These are phyloP conservation scores for Scheffersomyces cryptocercus DNA, from an alignment of 1,139 yeast species.

Conservation along the genomic window DNA sequence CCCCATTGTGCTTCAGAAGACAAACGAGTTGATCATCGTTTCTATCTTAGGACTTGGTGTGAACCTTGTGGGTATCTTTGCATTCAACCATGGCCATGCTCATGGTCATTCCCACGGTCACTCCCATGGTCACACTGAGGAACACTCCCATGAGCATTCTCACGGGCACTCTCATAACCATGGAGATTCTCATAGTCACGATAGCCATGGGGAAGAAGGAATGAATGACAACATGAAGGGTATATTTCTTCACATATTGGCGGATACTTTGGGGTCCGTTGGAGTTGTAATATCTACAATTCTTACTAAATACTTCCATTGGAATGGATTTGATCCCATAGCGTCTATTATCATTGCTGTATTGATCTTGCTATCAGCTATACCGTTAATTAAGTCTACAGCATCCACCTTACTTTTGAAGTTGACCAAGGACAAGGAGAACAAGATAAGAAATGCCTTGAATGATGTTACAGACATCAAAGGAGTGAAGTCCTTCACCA, in stretches of 20 bases:
- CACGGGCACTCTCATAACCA: constrained; percentile 19
- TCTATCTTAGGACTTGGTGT: constrained; percentile 83
- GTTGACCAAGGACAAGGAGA: constrained; percentile 56
- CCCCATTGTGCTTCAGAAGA: constrained; percentile 77
- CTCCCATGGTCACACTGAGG: constrained; percentile 34
- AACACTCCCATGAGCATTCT: constrained; percentile 26
- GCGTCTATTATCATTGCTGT: constrained; percentile 87
- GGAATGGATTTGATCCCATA: constrained; percentile 82
- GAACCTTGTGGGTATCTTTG: constrained; percentile 88
- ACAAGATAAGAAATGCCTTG: constrained; percentile 59
- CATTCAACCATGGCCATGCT: constrained; percentile 76
- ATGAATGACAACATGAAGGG: constrained; percentile 92
- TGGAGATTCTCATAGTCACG: constrained; percentile 28
- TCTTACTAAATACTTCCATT: constrained; percentile 55
- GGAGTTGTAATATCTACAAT: constrained; percentile 91
- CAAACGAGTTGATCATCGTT: constrained; percentile 84
- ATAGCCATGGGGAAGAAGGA: constrained; percentile 15
- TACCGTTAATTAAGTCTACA: constrained; percentile 82
- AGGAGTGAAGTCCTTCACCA: constrained; percentile 82
- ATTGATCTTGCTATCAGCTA: constrained; percentile 75
- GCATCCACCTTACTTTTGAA: constrained; percentile 72
- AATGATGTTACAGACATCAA: constrained; percentile 67
- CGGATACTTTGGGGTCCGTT: constrained; percentile 95
- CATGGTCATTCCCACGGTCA: constrained; percentile 40
- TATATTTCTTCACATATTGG: constrained; percentile 85